These are phyloP conservation scores for Saksenaea vasiformis DNA, from an alignment of 371 early-diverging fungal species.

Conservation along the genomic window DNA sequence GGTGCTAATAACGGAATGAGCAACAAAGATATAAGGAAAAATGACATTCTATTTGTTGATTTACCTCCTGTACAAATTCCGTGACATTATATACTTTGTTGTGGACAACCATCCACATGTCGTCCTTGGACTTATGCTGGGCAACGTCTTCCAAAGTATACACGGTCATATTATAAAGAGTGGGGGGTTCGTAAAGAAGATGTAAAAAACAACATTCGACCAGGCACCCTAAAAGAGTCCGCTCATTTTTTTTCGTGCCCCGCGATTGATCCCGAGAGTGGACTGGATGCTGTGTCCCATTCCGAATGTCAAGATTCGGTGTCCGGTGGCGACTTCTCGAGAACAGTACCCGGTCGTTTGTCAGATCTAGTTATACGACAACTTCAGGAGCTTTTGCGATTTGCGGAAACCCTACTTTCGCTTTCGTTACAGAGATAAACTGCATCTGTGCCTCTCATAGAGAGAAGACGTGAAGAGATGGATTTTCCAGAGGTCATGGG, in stretches of 20 bases:
- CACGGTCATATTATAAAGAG: constrained; percentile 21
- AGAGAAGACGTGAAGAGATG: no score
- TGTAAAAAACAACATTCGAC: constrained; percentile 9
- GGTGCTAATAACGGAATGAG: constrained; percentile 32
- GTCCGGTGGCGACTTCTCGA: background rate
- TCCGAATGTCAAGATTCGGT: background rate
- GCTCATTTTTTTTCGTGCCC: background rate
- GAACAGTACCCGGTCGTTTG: no score
- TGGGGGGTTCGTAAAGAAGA: constrained; percentile 10
- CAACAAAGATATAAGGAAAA: background rate
- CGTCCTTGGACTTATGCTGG: constrained; percentile 54
- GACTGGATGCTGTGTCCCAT: background rate
- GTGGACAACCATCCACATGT: constrained; percentile 74
- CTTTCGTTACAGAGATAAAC: no score
- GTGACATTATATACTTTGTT: constrained; percentile 88
- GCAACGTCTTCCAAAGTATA: constrained; percentile 60
- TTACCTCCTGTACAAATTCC: constrained; percentile 73
- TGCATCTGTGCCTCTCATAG: no score
- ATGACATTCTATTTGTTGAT: background rate
- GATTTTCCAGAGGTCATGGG: no score
- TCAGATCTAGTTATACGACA: no score
- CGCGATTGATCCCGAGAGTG: background rate
- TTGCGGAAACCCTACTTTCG: no score
- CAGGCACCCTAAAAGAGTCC: background rate
- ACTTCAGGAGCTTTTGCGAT: no score